Evolutionary conservation across 495 filamentous ascomycete species (phyloP).

Genomic region (Delitschia confertaspora): DNA sequence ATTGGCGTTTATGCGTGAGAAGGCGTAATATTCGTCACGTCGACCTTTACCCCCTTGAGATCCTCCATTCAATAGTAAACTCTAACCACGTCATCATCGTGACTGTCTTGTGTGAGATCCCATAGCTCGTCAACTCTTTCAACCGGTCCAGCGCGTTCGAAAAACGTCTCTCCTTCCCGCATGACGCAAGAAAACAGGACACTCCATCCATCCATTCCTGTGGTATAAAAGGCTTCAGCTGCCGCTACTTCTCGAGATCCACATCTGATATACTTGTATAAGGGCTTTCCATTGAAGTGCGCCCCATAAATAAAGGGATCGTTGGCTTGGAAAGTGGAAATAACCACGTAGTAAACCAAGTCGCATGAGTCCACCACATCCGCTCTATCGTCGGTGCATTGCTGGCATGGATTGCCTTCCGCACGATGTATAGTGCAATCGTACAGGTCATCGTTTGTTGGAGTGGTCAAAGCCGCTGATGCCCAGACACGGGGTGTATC

Average conservation of each 20-base stretch:
- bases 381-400: conserved; percentile 20
- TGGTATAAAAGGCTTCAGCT: conserved; percentile 19
- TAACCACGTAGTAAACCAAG: conserved; percentile 15
- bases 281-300: conserved; percentile 9
- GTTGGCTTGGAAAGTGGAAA: conserved; percentile 13
- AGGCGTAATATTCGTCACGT: no score
- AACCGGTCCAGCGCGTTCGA: background rate
- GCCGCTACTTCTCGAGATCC: conserved; percentile 20
- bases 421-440: no score
- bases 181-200: conserved; percentile 21
- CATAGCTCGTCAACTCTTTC: conserved; percentile 18
- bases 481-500: conserved; percentile 17
- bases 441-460: conserved; percentile 22
- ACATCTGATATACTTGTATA: conserved; percentile 24
- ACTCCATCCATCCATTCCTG: conserved; percentile 17
- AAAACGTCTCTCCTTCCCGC: conserved; percentile 12
- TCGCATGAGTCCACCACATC: conserved; percentile 15
- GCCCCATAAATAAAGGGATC: conserved; percentile 1
- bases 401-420: conserved; percentile 15
- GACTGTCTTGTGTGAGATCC: conserved; percentile 9
- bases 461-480: conserved; percentile 13
- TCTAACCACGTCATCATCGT: conserved; percentile 3
- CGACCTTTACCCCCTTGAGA: no score
- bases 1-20: no score
- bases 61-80: conserved; percentile 9